Percentiles rank a stretch among this genome's conserved stretches.
Evolutionary conservation across 345 rosid species (phyloP).

Genomic region (Excoecaria cochinchinensis): DNA sequence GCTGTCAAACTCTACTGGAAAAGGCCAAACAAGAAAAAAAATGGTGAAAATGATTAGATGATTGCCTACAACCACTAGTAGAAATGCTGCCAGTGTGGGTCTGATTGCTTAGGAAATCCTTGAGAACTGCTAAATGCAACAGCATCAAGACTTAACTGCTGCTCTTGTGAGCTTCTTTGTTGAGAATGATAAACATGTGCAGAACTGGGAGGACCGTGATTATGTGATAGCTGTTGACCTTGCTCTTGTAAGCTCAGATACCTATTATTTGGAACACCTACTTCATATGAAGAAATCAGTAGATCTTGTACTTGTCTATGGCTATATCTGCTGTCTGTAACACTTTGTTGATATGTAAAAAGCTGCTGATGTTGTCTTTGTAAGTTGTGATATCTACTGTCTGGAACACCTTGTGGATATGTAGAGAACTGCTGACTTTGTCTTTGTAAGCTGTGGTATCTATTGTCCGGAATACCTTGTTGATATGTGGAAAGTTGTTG

Average conservation of each 20-base stretch:
- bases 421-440: background rate
- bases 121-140: conserved; percentile 14
- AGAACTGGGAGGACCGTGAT: conserved; percentile 25
- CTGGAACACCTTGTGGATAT: background rate
- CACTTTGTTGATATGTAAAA: background rate
- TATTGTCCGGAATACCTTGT: background rate
- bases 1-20: conserved; percentile 17
- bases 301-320: background rate
- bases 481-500: background rate
- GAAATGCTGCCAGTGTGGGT: conserved; percentile 23
- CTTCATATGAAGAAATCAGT: background rate
- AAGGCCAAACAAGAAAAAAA: background rate
- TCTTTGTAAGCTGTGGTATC: background rate
- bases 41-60: background rate
- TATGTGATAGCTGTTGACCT: conserved; percentile 27
- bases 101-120: conserved; percentile 18
- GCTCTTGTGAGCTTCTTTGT: conserved; percentile 19
- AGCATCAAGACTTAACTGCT: conserved; percentile 21
- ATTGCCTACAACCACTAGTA: conserved; percentile 5
- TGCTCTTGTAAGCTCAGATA: conserved; percentile 1
- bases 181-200: conserved; percentile 22
- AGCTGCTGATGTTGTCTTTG: background rate
- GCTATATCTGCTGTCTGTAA: background rate
- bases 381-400: background rate
- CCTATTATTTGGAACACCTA: background rate